phyloP scores from a whole-genome alignment of 164 flowering plant genomes.

The Buxus sempervirens region DNA sequence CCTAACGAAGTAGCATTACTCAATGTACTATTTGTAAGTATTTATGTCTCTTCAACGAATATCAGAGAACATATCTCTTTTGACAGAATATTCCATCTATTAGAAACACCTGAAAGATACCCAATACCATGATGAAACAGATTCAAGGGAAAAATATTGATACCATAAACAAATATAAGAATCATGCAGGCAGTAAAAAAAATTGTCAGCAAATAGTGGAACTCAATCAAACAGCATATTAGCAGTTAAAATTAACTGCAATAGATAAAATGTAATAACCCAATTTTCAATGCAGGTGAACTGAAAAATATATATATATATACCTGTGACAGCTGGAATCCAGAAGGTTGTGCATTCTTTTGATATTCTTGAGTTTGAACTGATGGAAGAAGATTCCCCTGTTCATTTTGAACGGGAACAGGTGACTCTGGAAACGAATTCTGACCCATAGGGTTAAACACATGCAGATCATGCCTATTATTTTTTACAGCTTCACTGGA shows the following conservation, averaged over 20 bases:
- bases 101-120: not conserved
- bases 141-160: not conserved
- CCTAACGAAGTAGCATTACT: no score
- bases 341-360: constrained; percentile 1
- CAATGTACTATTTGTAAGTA: no score
- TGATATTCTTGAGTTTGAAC: constrained; percentile 11
- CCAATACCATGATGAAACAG: not conserved
- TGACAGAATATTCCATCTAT: not conserved
- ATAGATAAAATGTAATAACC: not conserved
- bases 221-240: not conserved
- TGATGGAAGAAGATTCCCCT: constrained; percentile 3
- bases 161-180: no score
- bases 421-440: constrained; percentile 8
- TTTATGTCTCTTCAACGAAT: no score
- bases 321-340: constrained; percentile 13
- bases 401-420: not conserved
- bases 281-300: not conserved
- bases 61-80: not conserved
- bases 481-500: constrained; percentile 7
- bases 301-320: no score
- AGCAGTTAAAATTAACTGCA: not conserved
- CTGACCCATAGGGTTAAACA: constrained; percentile 6
- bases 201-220: not conserved
- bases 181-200: not conserved
- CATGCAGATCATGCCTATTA: constrained; percentile 7